Evolutionary conservation across 2,329 filamentous ascomycete genomes (phyloP), one percentile per base, ranked within the genome.

Genomic region (Penicillium sp.): DNA sequence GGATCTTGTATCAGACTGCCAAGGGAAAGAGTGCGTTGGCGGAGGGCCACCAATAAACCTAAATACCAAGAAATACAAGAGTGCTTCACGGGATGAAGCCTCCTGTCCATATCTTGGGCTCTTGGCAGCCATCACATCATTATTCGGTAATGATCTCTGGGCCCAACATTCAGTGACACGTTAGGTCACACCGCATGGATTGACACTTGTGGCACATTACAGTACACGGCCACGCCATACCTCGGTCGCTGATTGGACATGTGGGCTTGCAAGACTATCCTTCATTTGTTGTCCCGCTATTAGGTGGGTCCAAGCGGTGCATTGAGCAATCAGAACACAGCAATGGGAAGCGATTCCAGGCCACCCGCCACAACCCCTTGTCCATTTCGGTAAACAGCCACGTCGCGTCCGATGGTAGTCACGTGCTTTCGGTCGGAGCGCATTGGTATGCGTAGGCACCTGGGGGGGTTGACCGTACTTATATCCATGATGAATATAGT

Each of bases 161-260:
- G 27, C 19, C 33, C 49, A 26, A 26, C 24, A 27, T 24, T 8
- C 21, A 31, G 13, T 45, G 9, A 26, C 21, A 13, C 3, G 29
- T 52, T 26, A 35, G 27, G 49, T 52, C 39, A 52, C 49, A 52
- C 49, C 39, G 49, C 49, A 45, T 51, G 33, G 6, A 16, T 50
- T 24, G 19, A 39, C 33, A 27, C 16, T 24, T 49, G 47, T 50
- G 48, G 35, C 48, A 50, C 48, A 24, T 13, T 21, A 11, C 24
- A 4, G 22, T n/a, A n/a, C 26, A 5, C 21, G 46, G 21, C 45
- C 45, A 48, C 45, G 45, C 45, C 45, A 48, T 27, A 22, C 26
- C 19, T 22, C 29, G 29, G 14, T n/a, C 21, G 10, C 29, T 49
- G 19, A 49, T 49, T 49, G 46, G 46, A 49, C 21, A 22, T 35